Evolutionary conservation across 2,329 filamentous ascomycete genomes (phyloP), one percentile per base, ranked within the genome.

Genomic region (Emmonsia crescens): DNA sequence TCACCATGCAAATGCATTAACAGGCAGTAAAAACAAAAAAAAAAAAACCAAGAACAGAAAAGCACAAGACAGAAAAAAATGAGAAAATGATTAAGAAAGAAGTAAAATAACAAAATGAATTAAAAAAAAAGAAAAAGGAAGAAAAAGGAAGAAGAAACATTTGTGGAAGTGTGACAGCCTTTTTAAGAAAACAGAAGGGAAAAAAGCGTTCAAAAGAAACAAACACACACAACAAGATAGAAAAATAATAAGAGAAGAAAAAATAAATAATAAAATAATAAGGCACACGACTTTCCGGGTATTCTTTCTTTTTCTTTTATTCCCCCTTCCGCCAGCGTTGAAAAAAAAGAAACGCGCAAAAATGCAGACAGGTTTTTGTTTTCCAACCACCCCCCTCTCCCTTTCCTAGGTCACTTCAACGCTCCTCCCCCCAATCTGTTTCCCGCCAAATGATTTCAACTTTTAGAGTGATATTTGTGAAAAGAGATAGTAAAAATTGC

Each of bases 61-160:
- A 56, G 24, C 14, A 5, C 14, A 59, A 19, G 27, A 14, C 14
- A 33, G 33, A 12, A 40, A 46, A 38, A 58, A 58, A 40, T 12
- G 16, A 31, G 19, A 38, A 14, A 12, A 33, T 24, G 9, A 52
- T 16, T 10, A 16, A 61, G 29, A 57, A 62, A 62, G 55, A 51
- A 61, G 38, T 42, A 42, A 40, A 59, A n/a, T 2, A 36, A 42
- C 10, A 57, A 56, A 60, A 56, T 31, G 46, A 54, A 57, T 57
- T 46, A 33, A 64, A 68, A 61, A 60, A 62, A 59, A 62, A 57
- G 65, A 61, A 64, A 63, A 61, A 62, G 60, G 51, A 33, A 42
- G 57, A 55, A 64, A 48, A 51, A 58, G 33, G 48, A 55, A 42
- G 24, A 64, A 55, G 57, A 57, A 61, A 48, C 10, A 27, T 2